Conservation (phyloP, 306 rosid genomes). For the Prunus armeniaca region DNA sequence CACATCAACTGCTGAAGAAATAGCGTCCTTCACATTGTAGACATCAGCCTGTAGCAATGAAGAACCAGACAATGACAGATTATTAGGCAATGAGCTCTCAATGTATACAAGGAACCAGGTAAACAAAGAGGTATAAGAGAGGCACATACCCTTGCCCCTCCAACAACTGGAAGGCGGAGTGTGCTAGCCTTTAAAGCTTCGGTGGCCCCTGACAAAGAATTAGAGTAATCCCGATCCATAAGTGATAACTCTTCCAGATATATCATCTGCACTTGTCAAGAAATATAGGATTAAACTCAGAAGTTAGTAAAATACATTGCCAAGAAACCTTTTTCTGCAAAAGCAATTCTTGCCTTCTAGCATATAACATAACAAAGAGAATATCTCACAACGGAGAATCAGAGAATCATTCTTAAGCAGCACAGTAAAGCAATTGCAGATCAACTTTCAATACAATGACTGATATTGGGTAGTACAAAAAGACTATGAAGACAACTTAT, state of each 20-base stretch:
- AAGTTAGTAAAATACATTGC: conserved; percentile 10
- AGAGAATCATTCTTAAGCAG: background rate
- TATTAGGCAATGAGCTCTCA: background rate
- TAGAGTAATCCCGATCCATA: conserved; percentile 69
- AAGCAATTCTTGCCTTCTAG: background rate
- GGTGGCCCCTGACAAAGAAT: conserved; percentile 75
- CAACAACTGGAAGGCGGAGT: conserved; percentile 90
- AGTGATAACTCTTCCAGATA: conserved; percentile 80
- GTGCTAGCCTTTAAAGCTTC: conserved; percentile 92
- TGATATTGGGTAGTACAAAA: background rate
- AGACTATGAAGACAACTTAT: background rate
- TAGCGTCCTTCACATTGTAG: conserved; percentile 75
- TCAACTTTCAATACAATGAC: background rate
- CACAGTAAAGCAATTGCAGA: background rate
- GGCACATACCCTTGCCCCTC: conserved; percentile 75
- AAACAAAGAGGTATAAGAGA: conserved; percentile 14
- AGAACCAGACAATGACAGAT: background rate
- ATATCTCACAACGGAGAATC: too few relatives aligned
- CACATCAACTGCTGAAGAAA: conserved; percentile 87
- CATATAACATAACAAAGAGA: background rate
- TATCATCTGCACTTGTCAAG: conserved; percentile 50
- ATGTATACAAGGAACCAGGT: background rate
- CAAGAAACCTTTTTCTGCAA: conserved; percentile 11
- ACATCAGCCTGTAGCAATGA: conserved; percentile 60
- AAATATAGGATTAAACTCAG: conserved; percentile 14